Base-by-base conservation (phyloP, 768 basidiomycete species). In the Coprinellus micaceus region DNA sequence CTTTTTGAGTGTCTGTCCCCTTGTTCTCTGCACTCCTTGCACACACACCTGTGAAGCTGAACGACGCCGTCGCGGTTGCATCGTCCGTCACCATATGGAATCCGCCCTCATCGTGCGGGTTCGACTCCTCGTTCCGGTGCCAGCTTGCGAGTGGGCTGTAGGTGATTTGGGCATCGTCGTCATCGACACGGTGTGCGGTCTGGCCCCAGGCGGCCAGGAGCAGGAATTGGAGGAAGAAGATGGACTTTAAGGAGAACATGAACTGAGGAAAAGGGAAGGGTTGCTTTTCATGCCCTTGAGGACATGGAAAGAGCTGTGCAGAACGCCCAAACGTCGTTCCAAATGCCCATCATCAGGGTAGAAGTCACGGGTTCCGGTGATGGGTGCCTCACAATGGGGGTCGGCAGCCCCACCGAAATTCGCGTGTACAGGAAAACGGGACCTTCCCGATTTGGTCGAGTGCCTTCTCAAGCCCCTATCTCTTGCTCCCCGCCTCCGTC, bases 41-140 rank as follows among this genome's bases (percentile, higher is more conserved):
- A 1, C 33, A 47, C 53, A 17, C 26, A 57, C 56, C 56, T n/a
- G 48, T 57, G 41, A 57, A 57, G 2, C 45, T 21, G 24, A 57
- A 57, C 7, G 48, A 43, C n/a, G 56, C 56, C 12, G 48, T 28
- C n/a, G 56, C 56, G 4, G 39, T 30, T 15, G 49, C 15, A 2
- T 41, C 39, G 1, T 37, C 29, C 26, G 56, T 51, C 2, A 52
- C 39, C 56, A 44, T 50, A 52, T 57, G 56, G 19, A 6, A 52
- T 43, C 56, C 56, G 15, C 56, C 56, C 40, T 7, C 37, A 26
- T 50, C 49, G 17, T 50, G 22, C 3, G 33, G 25, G 40, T 48
- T 57, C 19, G 24, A 4, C 3, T 50, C 56, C n/a, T 25, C 11
- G 25, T 40, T 25, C 36, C 48, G 37, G 19, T 22, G 28, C 56